Base-by-base conservation (phyloP, 306 rosid genomes). In the Quercus mongolica region DNA sequence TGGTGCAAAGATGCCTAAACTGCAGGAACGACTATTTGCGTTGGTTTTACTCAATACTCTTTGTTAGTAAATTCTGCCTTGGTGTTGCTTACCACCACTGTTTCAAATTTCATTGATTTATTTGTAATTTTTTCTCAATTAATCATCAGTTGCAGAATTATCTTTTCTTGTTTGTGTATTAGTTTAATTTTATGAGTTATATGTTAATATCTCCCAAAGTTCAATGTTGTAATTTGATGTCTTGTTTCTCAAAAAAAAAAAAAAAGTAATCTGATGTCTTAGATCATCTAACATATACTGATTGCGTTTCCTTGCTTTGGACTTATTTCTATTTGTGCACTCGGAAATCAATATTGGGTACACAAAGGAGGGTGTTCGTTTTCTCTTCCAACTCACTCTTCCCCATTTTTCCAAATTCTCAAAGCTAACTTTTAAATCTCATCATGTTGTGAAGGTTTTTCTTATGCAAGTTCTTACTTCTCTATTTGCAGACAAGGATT, bases 1-100 rank as follows among this genome's bases (percentile, higher is more conserved):
- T 61, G 97, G 97, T 6, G 97, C 94, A 85, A 90, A 83, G 84
- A 82, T 94, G 96, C 97, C 97, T 58, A 89, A 89, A 57, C 83
- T 90, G 23, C 96, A 88, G 67, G 85, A 92, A 72, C 86, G 86
- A 31, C 89, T 92, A 21, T 84, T 90, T 67, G 49, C 88, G 28
- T 89, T 92, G 94, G 92, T 88, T 55, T 61, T 23, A 21, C 38
- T 44, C 8, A 6, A 25, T 74, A 44, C 25, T 30, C 21, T 49
- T 49, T 54, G 41, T 57, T 31, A 31, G 35, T 4, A 31, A 31
- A 31, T 31, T 31, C 35, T 31, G 6, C 0, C 1, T 4, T 33
- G 38, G 38, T 1, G 38, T 33, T 33, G 38, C 35, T 31, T 0
- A 0, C 35, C 6, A 1, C 35, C 35, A 1, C 35, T 31, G 1